phyloP scores from a whole-genome alignment of 192 early-diverging fungal species.

The Dissophora globulifera region DNA sequence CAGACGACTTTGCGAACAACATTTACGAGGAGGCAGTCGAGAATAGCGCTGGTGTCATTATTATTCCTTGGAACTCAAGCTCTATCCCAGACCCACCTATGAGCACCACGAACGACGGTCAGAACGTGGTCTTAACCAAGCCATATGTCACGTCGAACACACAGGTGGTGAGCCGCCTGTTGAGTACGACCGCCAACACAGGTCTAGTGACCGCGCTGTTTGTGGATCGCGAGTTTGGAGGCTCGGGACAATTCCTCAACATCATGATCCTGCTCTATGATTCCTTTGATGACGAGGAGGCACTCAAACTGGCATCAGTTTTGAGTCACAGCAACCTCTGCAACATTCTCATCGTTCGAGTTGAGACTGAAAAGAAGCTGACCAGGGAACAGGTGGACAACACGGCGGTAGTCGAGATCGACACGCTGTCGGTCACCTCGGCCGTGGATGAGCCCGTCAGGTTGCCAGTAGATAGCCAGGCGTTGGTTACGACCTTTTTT shows the following conservation, averaged over 20 bases:
- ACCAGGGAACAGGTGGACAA: neutral
- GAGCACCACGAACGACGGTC: conserved; percentile 10
- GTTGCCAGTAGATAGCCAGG: conserved; percentile 26
- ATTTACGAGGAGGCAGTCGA: conserved; percentile 66
- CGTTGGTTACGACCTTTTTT: conserved; percentile 22
- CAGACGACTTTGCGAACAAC: conserved; percentile 74
- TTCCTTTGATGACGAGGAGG: conserved; percentile 40
- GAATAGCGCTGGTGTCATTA: conserved; percentile 69
- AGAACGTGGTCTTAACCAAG: conserved; percentile 24
- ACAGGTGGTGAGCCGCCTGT: conserved; percentile 26
- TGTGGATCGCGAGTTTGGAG: conserved; percentile 47
- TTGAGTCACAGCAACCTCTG: conserved; percentile 43
- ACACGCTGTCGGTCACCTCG: conserved; percentile 13
- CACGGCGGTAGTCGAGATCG: conserved; percentile 5
- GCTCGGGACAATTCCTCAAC: conserved; percentile 38
- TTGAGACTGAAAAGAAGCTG: conserved; percentile 1
- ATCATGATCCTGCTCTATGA: conserved; percentile 42
- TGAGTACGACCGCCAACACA: conserved; percentile 17
- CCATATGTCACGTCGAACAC: conserved; percentile 46
- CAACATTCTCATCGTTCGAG: conserved; percentile 33
- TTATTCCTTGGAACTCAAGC: conserved; percentile 72
- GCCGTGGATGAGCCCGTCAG: neutral
- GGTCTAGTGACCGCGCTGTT: conserved; percentile 38
- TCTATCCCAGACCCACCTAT: conserved; percentile 40
- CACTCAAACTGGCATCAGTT: conserved; percentile 35